phyloP scores from a whole-genome alignment of 768 basidiomycete species.

The Tylopilus sp. region DNA sequence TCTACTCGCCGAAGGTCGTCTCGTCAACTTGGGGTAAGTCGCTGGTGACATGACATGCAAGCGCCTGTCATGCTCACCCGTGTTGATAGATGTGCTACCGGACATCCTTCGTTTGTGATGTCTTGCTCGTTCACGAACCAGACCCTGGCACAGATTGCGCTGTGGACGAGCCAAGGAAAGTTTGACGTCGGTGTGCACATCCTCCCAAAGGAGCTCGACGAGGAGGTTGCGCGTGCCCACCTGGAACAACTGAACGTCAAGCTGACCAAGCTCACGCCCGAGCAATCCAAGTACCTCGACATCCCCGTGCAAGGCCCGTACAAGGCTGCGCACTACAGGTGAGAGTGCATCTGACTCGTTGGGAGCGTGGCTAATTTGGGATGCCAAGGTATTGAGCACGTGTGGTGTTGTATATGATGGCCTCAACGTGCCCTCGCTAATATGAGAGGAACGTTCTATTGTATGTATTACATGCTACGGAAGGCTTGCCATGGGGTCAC shows the following conservation, averaged over 20 bases:
- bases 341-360: conserved; percentile 2
- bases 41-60: too few relatives aligned
- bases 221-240: conserved; percentile 98
- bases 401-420: conserved; percentile 41
- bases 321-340: conserved; percentile 72
- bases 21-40: conserved; percentile 92
- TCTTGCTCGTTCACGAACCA: conserved; percentile 99
- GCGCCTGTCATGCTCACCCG: conserved; percentile 6
- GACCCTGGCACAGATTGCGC: conserved; percentile 95
- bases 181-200: conserved; percentile 99
- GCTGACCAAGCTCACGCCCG: conserved; percentile 68
- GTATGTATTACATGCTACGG: too few relatives aligned
- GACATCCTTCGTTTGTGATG: conserved; percentile 99
- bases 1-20: conserved; percentile 96
- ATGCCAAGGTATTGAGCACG: conserved; percentile 29
- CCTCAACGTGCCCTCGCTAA: conserved; percentile 78
- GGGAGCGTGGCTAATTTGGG: conserved; percentile 1
- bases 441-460: conserved; percentile 48
- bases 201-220: conserved; percentile 96
- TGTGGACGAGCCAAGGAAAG: conserved; percentile 89
- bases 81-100: conserved; percentile 78
- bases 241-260: conserved; percentile 89
- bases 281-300: conserved; percentile 89
- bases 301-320: conserved; percentile 80
- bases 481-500: too few relatives aligned